phyloP scores from a whole-genome alignment of 2,329 filamentous ascomycete genomes.

The Bertia moriformis region DNA sequence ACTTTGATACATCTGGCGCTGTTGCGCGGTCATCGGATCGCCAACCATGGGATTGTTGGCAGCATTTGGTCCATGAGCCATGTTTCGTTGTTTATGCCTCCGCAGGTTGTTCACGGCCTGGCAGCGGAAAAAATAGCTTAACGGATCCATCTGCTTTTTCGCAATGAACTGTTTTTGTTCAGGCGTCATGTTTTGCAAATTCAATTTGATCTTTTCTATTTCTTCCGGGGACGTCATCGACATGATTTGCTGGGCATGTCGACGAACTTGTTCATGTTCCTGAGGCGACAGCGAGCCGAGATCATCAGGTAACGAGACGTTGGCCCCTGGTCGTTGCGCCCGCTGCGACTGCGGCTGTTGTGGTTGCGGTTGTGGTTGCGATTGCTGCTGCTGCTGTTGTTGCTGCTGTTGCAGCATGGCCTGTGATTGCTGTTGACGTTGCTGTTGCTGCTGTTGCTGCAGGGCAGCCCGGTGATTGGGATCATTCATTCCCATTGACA shows the following conservation, averaged over 20 bases:
- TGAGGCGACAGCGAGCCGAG: slow-evolving; percentile 17
- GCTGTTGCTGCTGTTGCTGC: slow-evolving; percentile 15
- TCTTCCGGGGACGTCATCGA: slow-evolving; percentile 24
- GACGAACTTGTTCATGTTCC: slow-evolving; percentile 25
- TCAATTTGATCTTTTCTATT: slow-evolving; percentile 28
- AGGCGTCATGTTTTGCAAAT: slow-evolving; percentile 25
- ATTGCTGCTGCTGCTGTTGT: slow-evolving; percentile 13
- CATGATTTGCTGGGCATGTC: slow-evolving; percentile 28
- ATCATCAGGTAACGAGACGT: slow-evolving; percentile 15
- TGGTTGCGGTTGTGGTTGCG: slow-evolving; percentile 12
- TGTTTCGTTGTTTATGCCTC: slow-evolving; percentile 11
- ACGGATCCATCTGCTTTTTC: slow-evolving; percentile 27
- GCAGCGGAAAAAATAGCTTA: slow-evolving; percentile 32
- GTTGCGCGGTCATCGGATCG: slow-evolving; percentile 19
- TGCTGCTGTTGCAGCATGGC: slow-evolving; percentile 11
- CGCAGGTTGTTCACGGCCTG: slow-evolving; percentile 26
- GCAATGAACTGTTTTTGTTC: slow-evolving; percentile 28
- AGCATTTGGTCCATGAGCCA: slow-evolving; percentile 8
- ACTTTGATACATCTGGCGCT: slow-evolving; percentile 21
- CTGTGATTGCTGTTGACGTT: slow-evolving; percentile 15
- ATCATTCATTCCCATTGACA: slow-evolving; percentile 1
- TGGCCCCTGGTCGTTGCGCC: slow-evolving; percentile 10
- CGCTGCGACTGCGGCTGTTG: slow-evolving; percentile 8
- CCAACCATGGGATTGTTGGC: slow-evolving; percentile 15
- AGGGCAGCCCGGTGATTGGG: background rate